phyloP scores from a whole-genome alignment of 768 basidiomycete genomes.

The Termitomyces titanicus region DNA sequence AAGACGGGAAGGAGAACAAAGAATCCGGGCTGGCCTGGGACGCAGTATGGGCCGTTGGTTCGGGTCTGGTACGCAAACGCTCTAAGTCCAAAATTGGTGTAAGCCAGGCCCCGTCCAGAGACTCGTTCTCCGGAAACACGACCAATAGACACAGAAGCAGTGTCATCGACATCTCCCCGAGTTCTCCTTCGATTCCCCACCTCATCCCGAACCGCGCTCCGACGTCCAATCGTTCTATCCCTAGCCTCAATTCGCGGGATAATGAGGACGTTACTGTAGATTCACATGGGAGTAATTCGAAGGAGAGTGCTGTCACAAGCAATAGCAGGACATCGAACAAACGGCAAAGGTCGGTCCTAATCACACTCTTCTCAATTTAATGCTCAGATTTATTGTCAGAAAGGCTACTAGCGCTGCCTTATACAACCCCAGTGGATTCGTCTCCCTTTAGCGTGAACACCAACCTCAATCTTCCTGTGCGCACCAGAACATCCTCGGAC shows the following conservation, averaged over 20 bases:
- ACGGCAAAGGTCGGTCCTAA: constrained; percentile 2
- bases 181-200: neutral
- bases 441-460: neutral
- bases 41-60: neutral
- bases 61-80: neutral
- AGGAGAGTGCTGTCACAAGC: neutral
- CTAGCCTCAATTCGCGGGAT: neutral
- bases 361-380: neutral
- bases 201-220: neutral
- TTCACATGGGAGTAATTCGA: neutral
- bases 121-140: neutral
- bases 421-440: neutral
- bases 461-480: neutral
- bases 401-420: constrained; percentile 1
- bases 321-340: neutral
- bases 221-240: neutral
- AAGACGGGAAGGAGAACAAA: constrained; percentile 5
- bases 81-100: neutral
- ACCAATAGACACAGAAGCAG: constrained; percentile 3
- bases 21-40: constrained; percentile 3
- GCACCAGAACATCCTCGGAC: neutral
- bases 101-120: neutral
- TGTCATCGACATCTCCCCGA: constrained; percentile 17
- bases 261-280: neutral
- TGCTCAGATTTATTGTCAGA: neutral